A percentile compares a stretch with the other conserved stretches of the same genome.
Conservation (phyloP, 257 asterid species). For the Fraxinus quadrangulata region DNA sequence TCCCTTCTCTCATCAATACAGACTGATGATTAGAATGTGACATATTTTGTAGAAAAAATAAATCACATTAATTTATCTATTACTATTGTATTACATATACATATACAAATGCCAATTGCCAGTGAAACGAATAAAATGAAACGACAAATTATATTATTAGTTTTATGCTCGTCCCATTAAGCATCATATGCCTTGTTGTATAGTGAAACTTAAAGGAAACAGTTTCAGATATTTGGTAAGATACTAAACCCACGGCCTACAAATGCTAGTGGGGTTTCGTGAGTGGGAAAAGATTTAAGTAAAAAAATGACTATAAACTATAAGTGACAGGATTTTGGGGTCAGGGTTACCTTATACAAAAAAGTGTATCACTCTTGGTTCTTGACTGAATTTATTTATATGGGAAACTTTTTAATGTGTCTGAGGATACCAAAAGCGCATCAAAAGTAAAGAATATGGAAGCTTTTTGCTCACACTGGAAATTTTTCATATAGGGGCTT, state of each 20-base stretch:
- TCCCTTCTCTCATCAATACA: too few relatives aligned
- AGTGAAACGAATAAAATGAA: not conserved
- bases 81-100: too few relatives aligned
- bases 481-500: not conserved
- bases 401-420: not conserved
- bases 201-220: constrained; percentile 28
- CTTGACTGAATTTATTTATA: constrained; percentile 32
- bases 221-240: constrained; percentile 36
- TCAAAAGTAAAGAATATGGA: constrained; percentile 19
- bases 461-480: not conserved
- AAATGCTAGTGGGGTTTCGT: constrained; percentile 33
- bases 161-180: not conserved
- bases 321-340: constrained; percentile 23
- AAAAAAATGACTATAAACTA: not conserved
- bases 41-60: too few relatives aligned
- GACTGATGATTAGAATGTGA: too few relatives aligned
- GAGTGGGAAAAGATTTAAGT: not conserved
- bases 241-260: constrained; percentile 28
- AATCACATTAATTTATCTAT: too few relatives aligned
- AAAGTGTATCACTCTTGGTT: constrained; percentile 27
- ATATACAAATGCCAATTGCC: too few relatives aligned
- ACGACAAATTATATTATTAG: not conserved
- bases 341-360: constrained; percentile 51
- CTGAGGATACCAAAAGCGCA: constrained; percentile 17
- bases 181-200: constrained; percentile 33